Percentiles rank a stretch among this genome's conserved stretches.
Conservation (phyloP, 2,329 filamentous ascomycete species). For the Neospermospora avenae region DNA sequence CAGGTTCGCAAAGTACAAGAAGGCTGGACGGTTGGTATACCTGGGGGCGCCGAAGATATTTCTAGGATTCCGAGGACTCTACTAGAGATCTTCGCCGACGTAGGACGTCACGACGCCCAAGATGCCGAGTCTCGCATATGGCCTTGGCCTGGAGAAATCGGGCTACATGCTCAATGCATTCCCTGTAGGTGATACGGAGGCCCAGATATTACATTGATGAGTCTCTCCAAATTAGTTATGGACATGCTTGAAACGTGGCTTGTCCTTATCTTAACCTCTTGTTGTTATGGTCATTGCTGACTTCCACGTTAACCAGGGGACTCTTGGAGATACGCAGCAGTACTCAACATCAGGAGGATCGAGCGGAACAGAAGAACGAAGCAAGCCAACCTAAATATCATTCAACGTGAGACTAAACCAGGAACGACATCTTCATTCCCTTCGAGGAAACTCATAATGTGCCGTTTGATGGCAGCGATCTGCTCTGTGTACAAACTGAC, state of each 20-base stretch:
- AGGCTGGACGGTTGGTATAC: not conserved
- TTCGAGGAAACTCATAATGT: not conserved
- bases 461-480: not conserved
- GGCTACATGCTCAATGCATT: not conserved
- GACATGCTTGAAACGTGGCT: too few species aligned
- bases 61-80: not conserved
- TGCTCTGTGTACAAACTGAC: not conserved
- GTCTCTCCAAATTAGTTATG: too few species aligned
- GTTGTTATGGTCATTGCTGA: too few species aligned
- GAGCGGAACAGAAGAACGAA: not conserved
- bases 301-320: too few species aligned
- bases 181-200: too few species aligned
- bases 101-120: not conserved
- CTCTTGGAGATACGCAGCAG: not conserved
- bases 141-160: not conserved
- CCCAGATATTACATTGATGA: too few species aligned
- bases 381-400: not conserved
- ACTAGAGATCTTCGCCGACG: not conserved
- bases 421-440: not conserved
- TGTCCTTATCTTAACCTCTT: too few species aligned
- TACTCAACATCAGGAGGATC: not conserved
- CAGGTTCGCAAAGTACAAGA: not conserved
- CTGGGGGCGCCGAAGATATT: not conserved
- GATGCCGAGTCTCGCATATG: not conserved
- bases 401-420: not conserved